phyloP scores from a whole-genome alignment of 208 protist genomes.

The Trypanosoma avium region DNA sequence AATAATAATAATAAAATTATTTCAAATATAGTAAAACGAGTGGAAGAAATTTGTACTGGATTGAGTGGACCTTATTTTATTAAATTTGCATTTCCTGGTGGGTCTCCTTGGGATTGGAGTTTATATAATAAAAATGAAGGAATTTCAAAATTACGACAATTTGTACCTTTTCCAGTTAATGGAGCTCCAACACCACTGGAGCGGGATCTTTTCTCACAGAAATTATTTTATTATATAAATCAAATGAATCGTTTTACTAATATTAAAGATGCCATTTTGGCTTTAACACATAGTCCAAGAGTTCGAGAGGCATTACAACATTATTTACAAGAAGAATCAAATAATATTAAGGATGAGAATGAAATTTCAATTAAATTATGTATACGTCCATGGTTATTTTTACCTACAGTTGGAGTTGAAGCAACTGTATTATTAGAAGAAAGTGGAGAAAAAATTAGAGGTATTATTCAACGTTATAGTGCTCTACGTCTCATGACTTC shows the following conservation, averaged over 20 bases:
- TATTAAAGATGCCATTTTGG: conserved; percentile 48
- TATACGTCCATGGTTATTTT: conserved; percentile 72
- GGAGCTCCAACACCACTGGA: conserved; percentile 82
- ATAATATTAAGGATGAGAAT: not conserved
- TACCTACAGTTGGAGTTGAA: conserved; percentile 76
- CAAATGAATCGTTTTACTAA: conserved; percentile 62
- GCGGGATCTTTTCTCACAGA: conserved; percentile 70
- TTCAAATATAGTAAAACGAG: conserved; percentile 15
- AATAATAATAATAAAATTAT: conserved; percentile 9
- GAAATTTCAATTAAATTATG: conserved; percentile 38
- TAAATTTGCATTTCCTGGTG: conserved; percentile 66
- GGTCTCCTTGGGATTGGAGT: conserved; percentile 85
- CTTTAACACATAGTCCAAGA: conserved; percentile 39
- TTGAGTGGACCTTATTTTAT: conserved; percentile 45
- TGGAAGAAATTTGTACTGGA: conserved; percentile 12
- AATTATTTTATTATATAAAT: conserved; percentile 73
- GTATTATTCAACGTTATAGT: conserved; percentile 67
- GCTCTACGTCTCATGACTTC: conserved; percentile 81
- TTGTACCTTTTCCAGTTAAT: conserved; percentile 67
- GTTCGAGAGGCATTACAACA: conserved; percentile 39
- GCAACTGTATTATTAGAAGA: conserved; percentile 58
- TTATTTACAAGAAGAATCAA: conserved; percentile 7
- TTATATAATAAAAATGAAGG: conserved; percentile 42
- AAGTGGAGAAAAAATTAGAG: conserved; percentile 48
- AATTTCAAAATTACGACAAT: conserved; percentile 36